These are phyloP conservation scores for Hypoxylon sp. DNA, from an alignment of 2,329 filamentous ascomycete species.

Conservation along the genomic window DNA sequence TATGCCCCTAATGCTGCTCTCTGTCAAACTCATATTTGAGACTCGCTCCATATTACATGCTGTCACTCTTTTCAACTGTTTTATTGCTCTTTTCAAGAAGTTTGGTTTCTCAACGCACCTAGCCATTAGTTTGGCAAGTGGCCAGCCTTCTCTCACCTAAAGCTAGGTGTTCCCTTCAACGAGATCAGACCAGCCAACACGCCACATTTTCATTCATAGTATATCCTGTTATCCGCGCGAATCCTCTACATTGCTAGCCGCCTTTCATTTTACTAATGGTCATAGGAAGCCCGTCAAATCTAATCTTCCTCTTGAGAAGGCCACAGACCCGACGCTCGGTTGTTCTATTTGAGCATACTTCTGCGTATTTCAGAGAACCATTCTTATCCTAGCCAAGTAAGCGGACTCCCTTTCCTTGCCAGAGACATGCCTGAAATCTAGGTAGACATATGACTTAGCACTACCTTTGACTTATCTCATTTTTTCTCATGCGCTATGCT, in stretches of 20 bases:
- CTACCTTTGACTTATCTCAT: background rate
- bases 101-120: no score
- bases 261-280: slow-evolving; percentile 2
- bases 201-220: background rate
- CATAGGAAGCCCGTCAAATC: background rate
- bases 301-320: background rate
- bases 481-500: background rate
- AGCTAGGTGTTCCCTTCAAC: background rate
- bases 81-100: background rate
- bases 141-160: background rate
- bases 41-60: background rate
- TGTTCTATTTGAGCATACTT: slow-evolving; percentile 28
- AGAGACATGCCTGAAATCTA: background rate
- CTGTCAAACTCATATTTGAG: background rate
- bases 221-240: background rate
- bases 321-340: slow-evolving; percentile 1
- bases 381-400: slow-evolving; percentile 12
- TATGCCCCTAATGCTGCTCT: background rate
- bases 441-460: background rate
- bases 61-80: background rate
- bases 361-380: slow-evolving; percentile 21
- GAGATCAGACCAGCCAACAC: background rate
- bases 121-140: background rate
- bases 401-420: background rate
- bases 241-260: background rate